Percentiles rank a stretch among this genome's conserved stretches.
These are phyloP conservation scores for Eutrema yunnanense DNA, from an alignment of 345 rosid genomes.

Conservation along the genomic window DNA sequence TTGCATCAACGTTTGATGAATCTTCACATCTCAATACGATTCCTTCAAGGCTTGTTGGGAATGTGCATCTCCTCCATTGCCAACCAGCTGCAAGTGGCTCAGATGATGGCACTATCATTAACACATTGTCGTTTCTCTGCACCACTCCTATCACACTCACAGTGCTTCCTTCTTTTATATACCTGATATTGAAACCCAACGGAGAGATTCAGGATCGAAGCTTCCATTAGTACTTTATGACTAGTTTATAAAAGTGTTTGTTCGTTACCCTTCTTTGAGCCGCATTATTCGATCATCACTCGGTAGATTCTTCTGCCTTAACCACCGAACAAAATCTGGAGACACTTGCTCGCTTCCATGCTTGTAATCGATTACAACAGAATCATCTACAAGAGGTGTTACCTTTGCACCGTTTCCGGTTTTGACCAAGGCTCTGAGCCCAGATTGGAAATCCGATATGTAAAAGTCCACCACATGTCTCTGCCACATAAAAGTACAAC, in stretches of 20 bases:
- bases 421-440: constrained; percentile 93
- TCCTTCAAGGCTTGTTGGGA: constrained; percentile 89
- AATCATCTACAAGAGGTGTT: constrained; percentile 85
- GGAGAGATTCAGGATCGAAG: not conserved
- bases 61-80: constrained; percentile 76
- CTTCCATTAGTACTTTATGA: not conserved
- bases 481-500: constrained; percentile 39
- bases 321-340: constrained; percentile 82
- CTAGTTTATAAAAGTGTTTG: not conserved
- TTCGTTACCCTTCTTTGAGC: constrained; percentile 80
- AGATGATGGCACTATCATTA: constrained; percentile 88
- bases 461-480: constrained; percentile 96
- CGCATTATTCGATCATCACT: constrained; percentile 87
- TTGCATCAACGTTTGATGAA: constrained; percentile 79
- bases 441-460: constrained; percentile 98
- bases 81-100: constrained; percentile 90
- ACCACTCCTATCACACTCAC: constrained; percentile 96
- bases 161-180: constrained; percentile 97
- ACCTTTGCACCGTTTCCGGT: constrained; percentile 81
- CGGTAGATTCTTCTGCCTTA: constrained; percentile 75
- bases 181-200: constrained; percentile 37
- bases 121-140: constrained; percentile 90
- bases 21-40: constrained; percentile 95
- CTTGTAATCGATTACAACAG: constrained; percentile 62
- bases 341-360: constrained; percentile 63